These are phyloP conservation scores for Trichoderma virens DNA, from an alignment of 495 filamentous ascomycete species.

Conservation along the genomic window DNA sequence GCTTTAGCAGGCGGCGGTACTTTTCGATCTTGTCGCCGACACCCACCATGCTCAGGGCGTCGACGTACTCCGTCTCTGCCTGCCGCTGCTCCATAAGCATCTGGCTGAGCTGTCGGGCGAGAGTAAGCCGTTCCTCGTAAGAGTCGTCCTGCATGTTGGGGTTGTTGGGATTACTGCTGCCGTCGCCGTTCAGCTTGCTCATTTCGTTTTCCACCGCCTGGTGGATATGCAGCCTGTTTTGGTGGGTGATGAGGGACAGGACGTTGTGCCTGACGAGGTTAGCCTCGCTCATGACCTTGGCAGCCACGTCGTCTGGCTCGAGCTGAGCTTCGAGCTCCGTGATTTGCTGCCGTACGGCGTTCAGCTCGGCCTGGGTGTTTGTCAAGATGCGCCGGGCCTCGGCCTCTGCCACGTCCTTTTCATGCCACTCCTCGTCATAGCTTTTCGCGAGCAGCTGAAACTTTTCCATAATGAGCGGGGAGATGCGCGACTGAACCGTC, in stretches of 20 bases:
- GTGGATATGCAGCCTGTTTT: constrained; percentile 34
- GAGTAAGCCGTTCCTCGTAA: constrained; percentile 27
- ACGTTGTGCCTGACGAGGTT: constrained; percentile 26
- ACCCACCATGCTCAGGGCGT: constrained; percentile 36
- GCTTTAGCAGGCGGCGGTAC: constrained; percentile 37
- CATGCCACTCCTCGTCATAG: constrained; percentile 52
- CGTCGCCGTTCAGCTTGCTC: constrained; percentile 27
- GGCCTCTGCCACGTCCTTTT: constrained; percentile 49
- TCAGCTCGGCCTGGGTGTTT: constrained; percentile 48
- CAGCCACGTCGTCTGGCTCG: constrained; percentile 36
- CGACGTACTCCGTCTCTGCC: constrained; percentile 39
- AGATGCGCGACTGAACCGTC: constrained; percentile 48
- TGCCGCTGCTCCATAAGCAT: constrained; percentile 31
- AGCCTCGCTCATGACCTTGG: constrained; percentile 31
- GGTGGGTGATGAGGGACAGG: constrained; percentile 30
- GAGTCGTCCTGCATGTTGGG: constrained; percentile 17
- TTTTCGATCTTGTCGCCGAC: constrained; percentile 42
- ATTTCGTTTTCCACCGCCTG: constrained; percentile 27
- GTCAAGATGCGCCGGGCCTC: constrained; percentile 50
- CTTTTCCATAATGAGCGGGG: constrained; percentile 49
- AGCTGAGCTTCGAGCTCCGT: constrained; percentile 37
- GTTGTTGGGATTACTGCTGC: background rate
- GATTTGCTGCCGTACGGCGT: constrained; percentile 38
- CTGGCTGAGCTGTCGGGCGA: constrained; percentile 31
- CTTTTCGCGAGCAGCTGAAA: constrained; percentile 47